Base-by-base conservation (phyloP, 768 basidiomycete genomes). In the Boletus reticulatus region DNA sequence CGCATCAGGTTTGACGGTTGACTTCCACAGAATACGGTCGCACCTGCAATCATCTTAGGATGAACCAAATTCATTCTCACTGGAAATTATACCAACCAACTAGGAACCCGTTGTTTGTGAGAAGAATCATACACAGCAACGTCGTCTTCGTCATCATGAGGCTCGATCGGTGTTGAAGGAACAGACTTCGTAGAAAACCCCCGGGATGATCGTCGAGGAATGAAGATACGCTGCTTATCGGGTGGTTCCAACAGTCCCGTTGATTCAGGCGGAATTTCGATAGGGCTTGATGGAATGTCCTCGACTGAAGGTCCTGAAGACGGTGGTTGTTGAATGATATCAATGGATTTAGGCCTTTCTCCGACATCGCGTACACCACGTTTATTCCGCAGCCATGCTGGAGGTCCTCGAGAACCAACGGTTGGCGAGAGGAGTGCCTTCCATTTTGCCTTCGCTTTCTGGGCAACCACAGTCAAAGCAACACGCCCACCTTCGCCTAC, bases 1-100 rank as follows among this genome's bases (percentile, higher is more conserved):
- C 1, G 73, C 70, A 13, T 77, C 77, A 16, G 79, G 79, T 31
- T 74, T 65, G 24, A 88, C 76, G 1, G 86, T 91, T 6, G 87
- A 79, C 69, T 91, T 93, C 84, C 85, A 92, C 6, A 93, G 72
- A 43, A 93, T 89, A 19, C 91, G 84, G 67, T 93, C 91, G 64
- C 91, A 93, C 88, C 88, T 89, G 50, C 8, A 55, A 38, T 6
- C n/a, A 22, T 34, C 37, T 43, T 34, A 36, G 13, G 39, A 46
- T 67, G 27, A 56, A 54, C 31, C 43, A 55, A 31, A 37, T 7
- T 27, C 12, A 2, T 39, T 44, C 27, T 31, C 32, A 49, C 34
- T 12, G 43, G 43, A 32, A 39, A 47, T n/a, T 12, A 34, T 6
- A 73, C 83, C 46, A 61, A 88, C 91, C 91, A 92, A 68, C 89